A percentile compares a stretch with the other conserved stretches of the same genome.
These are phyloP conservation scores for Acer negundo DNA, from an alignment of 345 rosid species.

Conservation along the genomic window DNA sequence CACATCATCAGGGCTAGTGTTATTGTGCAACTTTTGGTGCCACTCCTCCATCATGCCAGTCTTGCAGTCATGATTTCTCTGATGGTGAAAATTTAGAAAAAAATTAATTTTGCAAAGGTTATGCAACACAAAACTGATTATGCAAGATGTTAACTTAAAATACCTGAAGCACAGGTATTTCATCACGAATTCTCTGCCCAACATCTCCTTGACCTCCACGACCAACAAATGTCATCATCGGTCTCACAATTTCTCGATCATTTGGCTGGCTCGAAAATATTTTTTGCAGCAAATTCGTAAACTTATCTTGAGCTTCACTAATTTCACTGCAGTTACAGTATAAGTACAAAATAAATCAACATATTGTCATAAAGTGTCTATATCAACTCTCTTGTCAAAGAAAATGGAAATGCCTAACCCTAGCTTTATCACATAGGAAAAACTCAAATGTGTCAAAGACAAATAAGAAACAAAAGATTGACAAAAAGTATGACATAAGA, in stretches of 20 bases:
- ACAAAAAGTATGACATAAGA: background rate
- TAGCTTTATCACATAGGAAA: background rate
- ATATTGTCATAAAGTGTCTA: background rate
- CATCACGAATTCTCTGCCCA: conserved; percentile 55
- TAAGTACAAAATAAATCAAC: background rate
- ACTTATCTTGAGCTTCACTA: conserved; percentile 48
- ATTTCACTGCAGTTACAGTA: conserved; percentile 38
- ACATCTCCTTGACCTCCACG: conserved; percentile 48
- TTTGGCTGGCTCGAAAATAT: conserved; percentile 34
- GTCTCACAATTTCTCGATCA: conserved; percentile 40
- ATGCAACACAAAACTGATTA: background rate
- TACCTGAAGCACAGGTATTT: conserved; percentile 46
- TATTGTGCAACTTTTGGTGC: conserved; percentile 56
- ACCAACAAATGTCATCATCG: conserved; percentile 44
- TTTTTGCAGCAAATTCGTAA: conserved; percentile 41
- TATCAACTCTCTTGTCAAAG: conserved; percentile 13
- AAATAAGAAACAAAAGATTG: conserved; percentile 1
- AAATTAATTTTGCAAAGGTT: background rate
- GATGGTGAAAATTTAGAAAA: conserved; percentile 1
- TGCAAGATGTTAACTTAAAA: conserved; percentile 3
- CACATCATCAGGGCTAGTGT: conserved; percentile 51
- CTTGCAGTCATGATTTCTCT: conserved; percentile 50
- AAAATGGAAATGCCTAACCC: background rate
- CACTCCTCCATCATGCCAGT: conserved; percentile 55
- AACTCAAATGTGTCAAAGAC: background rate